phyloP scores from a whole-genome alignment of 2,329 filamentous ascomycete species.

The Helotiales sp. region DNA sequence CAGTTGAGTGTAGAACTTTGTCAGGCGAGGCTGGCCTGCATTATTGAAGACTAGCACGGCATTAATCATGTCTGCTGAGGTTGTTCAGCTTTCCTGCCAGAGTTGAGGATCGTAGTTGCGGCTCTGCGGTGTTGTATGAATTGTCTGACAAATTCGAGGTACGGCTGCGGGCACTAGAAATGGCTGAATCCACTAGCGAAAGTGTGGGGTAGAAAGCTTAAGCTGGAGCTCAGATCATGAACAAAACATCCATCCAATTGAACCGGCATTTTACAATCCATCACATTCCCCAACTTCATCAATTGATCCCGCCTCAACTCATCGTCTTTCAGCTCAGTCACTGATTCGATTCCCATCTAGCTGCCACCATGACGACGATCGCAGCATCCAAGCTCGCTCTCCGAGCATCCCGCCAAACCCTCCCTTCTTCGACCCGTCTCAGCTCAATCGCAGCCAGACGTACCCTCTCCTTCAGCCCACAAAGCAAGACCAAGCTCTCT shows the following conservation, averaged over 20 bases:
- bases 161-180: slow-evolving; percentile 5
- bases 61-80: slow-evolving; percentile 75
- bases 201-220: slow-evolving; percentile 19
- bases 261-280: neutral
- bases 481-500: too few relatives aligned
- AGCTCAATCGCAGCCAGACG: neutral
- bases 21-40: slow-evolving; percentile 91
- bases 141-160: neutral
- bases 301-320: neutral
- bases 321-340: slow-evolving; percentile 2
- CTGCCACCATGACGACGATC: slow-evolving; percentile 14
- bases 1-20: slow-evolving; percentile 98
- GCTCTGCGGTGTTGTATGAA: neutral
- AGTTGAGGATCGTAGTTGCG: neutral
- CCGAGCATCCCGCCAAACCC: neutral
- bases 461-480: neutral
- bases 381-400: slow-evolving; percentile 16
- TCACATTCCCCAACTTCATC: neutral
- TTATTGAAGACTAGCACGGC: slow-evolving; percentile 99
- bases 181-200: slow-evolving; percentile 6
- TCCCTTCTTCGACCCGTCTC: neutral
- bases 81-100: neutral
- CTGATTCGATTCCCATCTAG: slow-evolving; percentile 1
- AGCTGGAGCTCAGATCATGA: slow-evolving; percentile 2
- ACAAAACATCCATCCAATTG: neutral